Evolutionary conservation across 495 filamentous ascomycete genomes (phyloP).

Genomic region (Tuber brumale): DNA sequence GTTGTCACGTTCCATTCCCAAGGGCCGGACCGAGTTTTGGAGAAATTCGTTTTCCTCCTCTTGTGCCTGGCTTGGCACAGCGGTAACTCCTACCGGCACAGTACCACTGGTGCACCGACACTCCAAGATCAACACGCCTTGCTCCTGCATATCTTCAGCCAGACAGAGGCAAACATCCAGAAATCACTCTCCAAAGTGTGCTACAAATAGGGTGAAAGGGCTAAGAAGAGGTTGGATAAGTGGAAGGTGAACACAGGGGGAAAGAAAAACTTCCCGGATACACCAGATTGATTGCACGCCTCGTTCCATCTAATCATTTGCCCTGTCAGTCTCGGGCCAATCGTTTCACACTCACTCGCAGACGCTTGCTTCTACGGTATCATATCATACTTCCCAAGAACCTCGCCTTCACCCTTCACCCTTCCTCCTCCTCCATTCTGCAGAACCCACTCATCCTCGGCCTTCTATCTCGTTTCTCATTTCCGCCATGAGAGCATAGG

Average conservation of each 20-base stretch:
- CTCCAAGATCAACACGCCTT: background rate
- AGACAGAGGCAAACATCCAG: background rate
- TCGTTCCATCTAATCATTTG: background rate
- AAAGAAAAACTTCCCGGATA: background rate
- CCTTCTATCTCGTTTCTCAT: constrained; percentile 13
- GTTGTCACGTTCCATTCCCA: background rate
- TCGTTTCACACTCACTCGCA: background rate
- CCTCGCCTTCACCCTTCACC: background rate
- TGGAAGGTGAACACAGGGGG: background rate
- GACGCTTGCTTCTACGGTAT: background rate
- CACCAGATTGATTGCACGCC: background rate
- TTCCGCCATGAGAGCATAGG: constrained; percentile 23
- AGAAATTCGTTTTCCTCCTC: background rate
- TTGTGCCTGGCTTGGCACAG: background rate
- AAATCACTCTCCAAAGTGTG: background rate
- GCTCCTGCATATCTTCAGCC: background rate
- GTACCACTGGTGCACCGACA: background rate
- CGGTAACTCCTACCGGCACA: background rate
- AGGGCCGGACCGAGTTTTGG: background rate
- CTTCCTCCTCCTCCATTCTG: background rate
- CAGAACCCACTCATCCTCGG: constrained; percentile 4
- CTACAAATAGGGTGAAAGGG: background rate
- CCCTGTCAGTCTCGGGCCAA: background rate
- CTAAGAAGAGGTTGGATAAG: background rate
- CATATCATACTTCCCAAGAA: background rate